Evolutionary conservation across 75 land plant species (phyloP), one percentile per base, ranked within the genome.

Genomic region (Pinus taeda): DNA sequence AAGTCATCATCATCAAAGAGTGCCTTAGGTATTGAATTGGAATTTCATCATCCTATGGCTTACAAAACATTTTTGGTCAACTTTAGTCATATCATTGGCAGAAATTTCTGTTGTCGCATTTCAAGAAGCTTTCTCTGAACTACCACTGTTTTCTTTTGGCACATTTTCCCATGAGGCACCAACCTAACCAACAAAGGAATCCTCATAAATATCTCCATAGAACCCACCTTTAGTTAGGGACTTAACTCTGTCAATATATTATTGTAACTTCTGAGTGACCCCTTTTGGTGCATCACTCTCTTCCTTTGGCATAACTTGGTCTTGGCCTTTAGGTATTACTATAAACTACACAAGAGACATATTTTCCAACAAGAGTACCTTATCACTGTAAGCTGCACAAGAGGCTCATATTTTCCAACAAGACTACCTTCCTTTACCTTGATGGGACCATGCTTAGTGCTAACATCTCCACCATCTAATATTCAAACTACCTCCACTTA

Each of bases 401-500:
- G 90, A 11, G 94, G 88, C 74, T 93, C 98, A 39, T 94, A 96
- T 77, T 94, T 93, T 45, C 98, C 98, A 80, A 93, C 98, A 67
- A 96, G 94, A 71, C 93, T 92, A 56, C 98, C 97, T 89, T 94
- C 98, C 86, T 93, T 92, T 9, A 93, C 94, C 36, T 94, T 94
- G 39, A 96, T 65, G 15, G 97, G 98, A 73, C 98, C 97, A 66
- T 94, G 94, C 65, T 93, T 94, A 11, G 97, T 93, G 36, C 86
- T 93, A 18, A 96, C 93, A 87, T 92, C 98, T 22, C 87, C 96
- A 79, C 98, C 97, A 87, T 96, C 97, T 14, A 97, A 96, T 76
- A 90, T 72, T 11, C 98, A 96, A 36, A 96, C 98, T 13, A 93
- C 90, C 84, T 96, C 90, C 37, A 92, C 93, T 78, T 93, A 79